A percentile compares a stretch with the other conserved stretches of the same genome.
Evolutionary conservation across 805 yeast genomes (phyloP).

Genomic region (Citeromyces nyonsensis): DNA sequence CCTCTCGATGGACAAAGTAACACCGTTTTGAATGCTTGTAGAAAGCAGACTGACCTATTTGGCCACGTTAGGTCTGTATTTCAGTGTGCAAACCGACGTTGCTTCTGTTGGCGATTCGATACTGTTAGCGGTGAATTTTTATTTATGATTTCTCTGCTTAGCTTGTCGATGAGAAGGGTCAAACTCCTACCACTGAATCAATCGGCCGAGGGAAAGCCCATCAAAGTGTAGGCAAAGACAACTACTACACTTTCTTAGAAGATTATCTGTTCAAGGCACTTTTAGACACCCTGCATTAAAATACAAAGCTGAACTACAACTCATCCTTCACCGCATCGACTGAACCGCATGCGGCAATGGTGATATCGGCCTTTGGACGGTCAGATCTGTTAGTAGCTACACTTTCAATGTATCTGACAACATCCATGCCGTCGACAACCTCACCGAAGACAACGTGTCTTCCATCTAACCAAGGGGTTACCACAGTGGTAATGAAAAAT

Average conservation of each 20-base stretch:
- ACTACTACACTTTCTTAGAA: no score
- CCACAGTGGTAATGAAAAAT: conserved; percentile 87
- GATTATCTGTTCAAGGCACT: no score
- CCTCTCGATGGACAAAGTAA: no score
- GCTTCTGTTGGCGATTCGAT: no score
- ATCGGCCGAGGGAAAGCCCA: background rate
- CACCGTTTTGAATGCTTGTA: no score
- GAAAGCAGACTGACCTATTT: no score
- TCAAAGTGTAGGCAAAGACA: no score
- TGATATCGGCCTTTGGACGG: conserved; percentile 51
- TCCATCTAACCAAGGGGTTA: conserved; percentile 86
- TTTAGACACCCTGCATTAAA: background rate
- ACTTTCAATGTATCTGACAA: conserved; percentile 59
- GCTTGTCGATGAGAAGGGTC: background rate
- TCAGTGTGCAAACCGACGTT: no score
- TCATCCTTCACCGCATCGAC: conserved; percentile 22
- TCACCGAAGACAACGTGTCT: conserved; percentile 95
- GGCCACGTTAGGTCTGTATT: no score
- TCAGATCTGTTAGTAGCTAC: conserved; percentile 60
- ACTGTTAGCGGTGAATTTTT: background rate
- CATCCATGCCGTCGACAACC: conserved; percentile 78
- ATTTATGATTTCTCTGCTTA: background rate
- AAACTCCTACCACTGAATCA: background rate
- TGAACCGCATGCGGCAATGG: conserved; percentile 61
- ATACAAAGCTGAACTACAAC: conserved; percentile 8